A percentile compares a stretch with the other conserved stretches of the same genome.
These are phyloP conservation scores for Dactylonectria estremocensis DNA, from an alignment of 2,329 filamentous ascomycete species.

Conservation along the genomic window DNA sequence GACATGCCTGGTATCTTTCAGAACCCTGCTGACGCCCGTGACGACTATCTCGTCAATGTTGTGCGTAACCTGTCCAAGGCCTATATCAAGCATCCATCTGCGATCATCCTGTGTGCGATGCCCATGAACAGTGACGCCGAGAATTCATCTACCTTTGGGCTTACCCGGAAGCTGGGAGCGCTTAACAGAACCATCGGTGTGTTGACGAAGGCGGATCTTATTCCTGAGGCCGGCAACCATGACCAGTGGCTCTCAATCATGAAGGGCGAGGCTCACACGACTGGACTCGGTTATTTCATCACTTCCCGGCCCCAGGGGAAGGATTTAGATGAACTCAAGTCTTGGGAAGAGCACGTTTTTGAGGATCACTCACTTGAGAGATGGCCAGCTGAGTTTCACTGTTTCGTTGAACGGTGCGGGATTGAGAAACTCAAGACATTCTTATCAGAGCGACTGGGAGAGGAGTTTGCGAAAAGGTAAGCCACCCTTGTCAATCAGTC, in stretches of 20 bases:
- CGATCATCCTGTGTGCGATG: constrained; percentile 83
- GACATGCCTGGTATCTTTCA: constrained; percentile 89
- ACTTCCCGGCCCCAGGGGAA: constrained; percentile 77
- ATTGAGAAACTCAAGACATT: constrained; percentile 68
- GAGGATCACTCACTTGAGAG: constrained; percentile 53
- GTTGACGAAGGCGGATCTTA: constrained; percentile 86
- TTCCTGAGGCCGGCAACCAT: constrained; percentile 66
- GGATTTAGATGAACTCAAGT: constrained; percentile 65
- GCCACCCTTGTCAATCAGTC: constrained; percentile 25
- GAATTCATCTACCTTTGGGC: constrained; percentile 78
- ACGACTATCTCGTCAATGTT: constrained; percentile 79
- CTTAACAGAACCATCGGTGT: constrained; percentile 78
- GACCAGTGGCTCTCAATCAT: constrained; percentile 77
- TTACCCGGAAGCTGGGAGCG: constrained; percentile 73
- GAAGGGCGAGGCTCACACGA: constrained; percentile 70
- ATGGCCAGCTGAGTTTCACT: constrained; percentile 66
- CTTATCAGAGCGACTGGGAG: constrained; percentile 67
- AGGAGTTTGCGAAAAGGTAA: constrained; percentile 68
- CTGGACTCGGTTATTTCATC: constrained; percentile 85
- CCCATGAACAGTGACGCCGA: constrained; percentile 85
- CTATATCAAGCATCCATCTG: constrained; percentile 79
- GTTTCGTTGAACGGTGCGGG: constrained; percentile 66
- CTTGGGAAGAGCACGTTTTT: constrained; percentile 69
- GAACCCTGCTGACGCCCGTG: constrained; percentile 73
- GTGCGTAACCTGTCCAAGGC: constrained; percentile 79